Evolutionary conservation across 441 rosid species (phyloP), one percentile per base, ranked within the genome.

Genomic region (Populus hybrid): DNA sequence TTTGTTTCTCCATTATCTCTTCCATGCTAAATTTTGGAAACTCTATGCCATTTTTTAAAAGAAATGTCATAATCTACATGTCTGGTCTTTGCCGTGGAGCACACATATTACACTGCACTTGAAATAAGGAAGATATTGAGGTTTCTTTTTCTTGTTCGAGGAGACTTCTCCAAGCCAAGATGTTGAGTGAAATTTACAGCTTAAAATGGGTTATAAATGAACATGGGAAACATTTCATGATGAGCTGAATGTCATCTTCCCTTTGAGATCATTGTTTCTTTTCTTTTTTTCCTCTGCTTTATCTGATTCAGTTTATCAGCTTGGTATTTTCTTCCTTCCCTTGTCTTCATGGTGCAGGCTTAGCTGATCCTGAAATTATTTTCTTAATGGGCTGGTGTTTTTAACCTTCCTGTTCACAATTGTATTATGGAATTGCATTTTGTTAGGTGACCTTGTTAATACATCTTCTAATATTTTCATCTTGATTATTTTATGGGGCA

Each of bases 121-220:
- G 99, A 93, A 78, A 88, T 97, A 86, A 92, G 82, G 89, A 90
- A 85, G 85, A 89, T 30, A 1, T 57, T n/a, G n/a, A 7, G 40
- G 10, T 32, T 36, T 38, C 23, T 68, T 21, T n/a, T 12, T 69
- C 38, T 74, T 65, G 20, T 38, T 9, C 2, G 34, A 21, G 9
- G 26, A 24, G 12, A 10, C 8, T n/a, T 6, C 9, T n/a, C 72
- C 67, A 20, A 46, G n/a, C 50, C 50, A 1, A 75, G 42, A 24
- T 16, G 36, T 28, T 11, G 42, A 2, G 0, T 42, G 16, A 32
- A 32, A 11, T 38, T 30, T 64, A 24, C 59, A 23, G 5, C 24
- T 57, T 8, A 32, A 59, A 32, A 24, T 63, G 42, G 32, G 40
- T 34, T 74, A 8, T 63, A 8, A 61, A 46, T 42, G 28, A 64